Base-by-base conservation (phyloP, 768 basidiomycete genomes). In the Collybia nuda region DNA sequence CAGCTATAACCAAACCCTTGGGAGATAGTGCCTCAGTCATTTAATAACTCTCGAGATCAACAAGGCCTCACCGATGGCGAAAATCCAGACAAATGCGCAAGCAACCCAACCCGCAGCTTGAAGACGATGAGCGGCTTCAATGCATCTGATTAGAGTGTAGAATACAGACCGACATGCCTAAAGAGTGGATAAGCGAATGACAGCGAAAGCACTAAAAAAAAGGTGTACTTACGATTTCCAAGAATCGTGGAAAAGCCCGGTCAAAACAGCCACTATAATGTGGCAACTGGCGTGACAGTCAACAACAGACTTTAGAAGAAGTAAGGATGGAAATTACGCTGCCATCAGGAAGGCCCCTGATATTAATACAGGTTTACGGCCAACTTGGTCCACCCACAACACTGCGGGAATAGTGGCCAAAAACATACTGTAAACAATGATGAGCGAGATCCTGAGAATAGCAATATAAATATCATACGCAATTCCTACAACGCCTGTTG, bases 361-460 rank as follows among this genome's bases (percentile, higher is more conserved):
- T 19, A 87, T 67, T 50, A 88, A 62, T 38, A 88, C 82, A 6
- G 88, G 88, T 65, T 84, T 87, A 29, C 89, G 81, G 18, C 88
- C 90, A 21, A 84, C 60, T 54, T 86, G 80, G 66, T 91, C 89
- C 26, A 92, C 79, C 74, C 83, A 90, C n/a, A 91, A 73, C 17
- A 90, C 88, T 2, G 89, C 87, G 3, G 89, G 89, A 52, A 91
- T 86, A 0, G 88, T 90, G 2, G 88, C 83, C 50, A 87, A 64
- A 66, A 83, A 89, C 82, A 86, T 86, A 40, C 83, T 85, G 50
- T 26, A 24, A 45, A 18, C n/a, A 29, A 8, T 39, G 5, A 49
- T 32, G 22, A 14, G 32, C 26, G 19, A 21, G 36, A 45, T 29
- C 11, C 28, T 24, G 15, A 3, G 21, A 18, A 1, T 29, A 8